Evolutionary conservation across 1,284 basidiomycete species (phyloP).

Genomic region (Rhodotorula sp.): DNA sequence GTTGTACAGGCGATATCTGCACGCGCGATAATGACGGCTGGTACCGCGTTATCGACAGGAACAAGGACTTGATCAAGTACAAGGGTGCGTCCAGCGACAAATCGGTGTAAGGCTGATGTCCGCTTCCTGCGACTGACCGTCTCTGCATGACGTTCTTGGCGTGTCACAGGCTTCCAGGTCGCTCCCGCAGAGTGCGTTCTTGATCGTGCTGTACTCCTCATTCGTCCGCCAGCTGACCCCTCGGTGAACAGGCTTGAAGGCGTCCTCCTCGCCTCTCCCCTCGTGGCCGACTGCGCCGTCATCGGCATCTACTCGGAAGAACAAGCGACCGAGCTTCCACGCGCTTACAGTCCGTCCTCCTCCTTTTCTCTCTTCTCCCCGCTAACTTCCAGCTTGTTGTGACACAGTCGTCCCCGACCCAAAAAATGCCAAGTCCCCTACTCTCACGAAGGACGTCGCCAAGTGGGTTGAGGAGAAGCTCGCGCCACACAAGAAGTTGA

Average conservation of each 20-base stretch:
- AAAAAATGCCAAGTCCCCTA: conserved; percentile 13
- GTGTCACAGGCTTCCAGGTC: conserved; percentile 28
- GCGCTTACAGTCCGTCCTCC: conserved; percentile 28
- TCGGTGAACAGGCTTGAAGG: conserved; percentile 22
- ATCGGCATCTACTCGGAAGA: conserved; percentile 38
- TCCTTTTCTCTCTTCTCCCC: background rate
- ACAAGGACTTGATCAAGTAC: conserved; percentile 37
- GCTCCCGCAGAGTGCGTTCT: conserved; percentile 28
- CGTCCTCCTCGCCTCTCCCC: conserved; percentile 26
- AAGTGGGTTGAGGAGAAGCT: conserved; percentile 38
- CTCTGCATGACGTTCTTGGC: background rate
- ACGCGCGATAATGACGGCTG: conserved; percentile 15
- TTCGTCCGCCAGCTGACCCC: background rate
- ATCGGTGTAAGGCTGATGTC: background rate
- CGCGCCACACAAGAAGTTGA: conserved; percentile 52
- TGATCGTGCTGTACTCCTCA: background rate
- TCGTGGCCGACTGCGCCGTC: conserved; percentile 36
- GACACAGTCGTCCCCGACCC: conserved; percentile 29
- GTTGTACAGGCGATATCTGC: conserved; percentile 27
- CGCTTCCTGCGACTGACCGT: background rate
- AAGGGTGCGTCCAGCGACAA: conserved; percentile 15
- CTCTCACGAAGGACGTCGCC: conserved; percentile 18
- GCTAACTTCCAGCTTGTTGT: too few relatives aligned
- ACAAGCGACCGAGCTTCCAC: conserved; percentile 36
- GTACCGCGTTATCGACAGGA: conserved; percentile 32